These are phyloP conservation scores for Salix suchowensis DNA, from an alignment of 345 rosid genomes.

Conservation along the genomic window DNA sequence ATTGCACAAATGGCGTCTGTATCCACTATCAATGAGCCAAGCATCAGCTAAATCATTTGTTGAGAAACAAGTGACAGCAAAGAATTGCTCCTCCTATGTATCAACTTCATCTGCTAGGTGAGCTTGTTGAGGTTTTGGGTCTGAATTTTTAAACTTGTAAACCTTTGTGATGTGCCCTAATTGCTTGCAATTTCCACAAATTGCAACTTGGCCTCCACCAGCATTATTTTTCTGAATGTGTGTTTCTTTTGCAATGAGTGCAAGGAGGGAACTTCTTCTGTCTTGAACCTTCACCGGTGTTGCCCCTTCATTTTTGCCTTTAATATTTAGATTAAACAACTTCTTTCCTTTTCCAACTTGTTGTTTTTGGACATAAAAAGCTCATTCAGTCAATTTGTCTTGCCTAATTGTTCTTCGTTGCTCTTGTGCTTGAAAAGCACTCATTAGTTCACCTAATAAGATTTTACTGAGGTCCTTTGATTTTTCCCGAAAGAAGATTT, in stretches of 20 bases:
- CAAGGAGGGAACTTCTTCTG: too few species aligned
- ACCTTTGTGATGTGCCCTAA: background rate
- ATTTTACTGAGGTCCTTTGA: too few species aligned
- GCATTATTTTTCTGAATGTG: too few species aligned
- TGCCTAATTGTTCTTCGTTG: too few species aligned
- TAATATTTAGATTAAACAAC: too few species aligned
- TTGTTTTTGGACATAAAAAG: background rate
- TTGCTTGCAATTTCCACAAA: background rate
- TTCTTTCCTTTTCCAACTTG: background rate
- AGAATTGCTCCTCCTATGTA: background rate
- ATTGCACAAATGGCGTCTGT: background rate
- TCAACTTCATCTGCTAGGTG: background rate
- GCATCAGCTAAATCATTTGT: background rate
- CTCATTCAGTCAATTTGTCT: background rate
- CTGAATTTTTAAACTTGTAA: background rate
- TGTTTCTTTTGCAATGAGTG: too few species aligned
- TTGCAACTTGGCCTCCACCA: background rate
- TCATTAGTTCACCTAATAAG: too few species aligned
- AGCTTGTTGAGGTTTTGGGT: background rate
- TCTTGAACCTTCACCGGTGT: too few species aligned
- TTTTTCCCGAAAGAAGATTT: too few species aligned
- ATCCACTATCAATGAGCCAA: slow-evolving; percentile 4
- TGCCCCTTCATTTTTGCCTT: too few species aligned
- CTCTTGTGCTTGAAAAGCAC: too few species aligned
- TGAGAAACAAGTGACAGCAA: background rate